Base-by-base conservation (phyloP, 2,329 filamentous ascomycete species). In the Cytospora schulzeri region DNA sequence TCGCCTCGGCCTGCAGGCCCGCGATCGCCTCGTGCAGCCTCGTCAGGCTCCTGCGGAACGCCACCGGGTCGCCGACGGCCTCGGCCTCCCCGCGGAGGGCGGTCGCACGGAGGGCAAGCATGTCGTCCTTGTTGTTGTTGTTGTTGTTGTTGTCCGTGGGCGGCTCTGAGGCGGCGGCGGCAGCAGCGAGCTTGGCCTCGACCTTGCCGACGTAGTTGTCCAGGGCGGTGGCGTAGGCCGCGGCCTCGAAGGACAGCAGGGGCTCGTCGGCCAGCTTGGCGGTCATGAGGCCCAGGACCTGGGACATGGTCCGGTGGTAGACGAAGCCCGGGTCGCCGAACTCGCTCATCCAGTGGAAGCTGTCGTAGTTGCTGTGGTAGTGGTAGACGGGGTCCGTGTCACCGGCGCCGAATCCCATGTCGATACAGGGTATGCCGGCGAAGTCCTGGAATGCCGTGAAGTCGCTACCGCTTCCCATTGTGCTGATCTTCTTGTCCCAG, bases 341-440 rank as follows among this genome's bases (percentile, higher is more conserved):
- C 3, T 80, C 88, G 17, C 88, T 83, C 91, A 95, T 95, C 92
- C 92, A 96, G 71, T 89, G 80, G 73, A 91, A 93, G 38, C 85
- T 91, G 73, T 96, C 92, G 73, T 93, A 96, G 76, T 95, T 95
- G 67, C 86, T 85, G 74, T 96, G 91, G 72, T 95, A 96, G 68
- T 91, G 89, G 72, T 90, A 91, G 8, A 91, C 78, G 0, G 88
- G 79, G 50, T 86, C 83, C 0, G 74, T 72, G 0, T 71, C 60
- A 3, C 77, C 78, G 11, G 73, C 72, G 0, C 71, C 70, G 50
- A 87, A 86, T 3, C 84, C 82, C 24, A 89, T 78, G 66, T 90
- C 86, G 12, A 77, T 73, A 3, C 78, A 74, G 53, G 74, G 76
- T 50, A 81, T 79, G 2, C 79, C 79, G 0, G 73, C 74, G 70